phyloP scores from a whole-genome alignment of 1,284 basidiomycete genomes.

The Grifola frondosa region DNA sequence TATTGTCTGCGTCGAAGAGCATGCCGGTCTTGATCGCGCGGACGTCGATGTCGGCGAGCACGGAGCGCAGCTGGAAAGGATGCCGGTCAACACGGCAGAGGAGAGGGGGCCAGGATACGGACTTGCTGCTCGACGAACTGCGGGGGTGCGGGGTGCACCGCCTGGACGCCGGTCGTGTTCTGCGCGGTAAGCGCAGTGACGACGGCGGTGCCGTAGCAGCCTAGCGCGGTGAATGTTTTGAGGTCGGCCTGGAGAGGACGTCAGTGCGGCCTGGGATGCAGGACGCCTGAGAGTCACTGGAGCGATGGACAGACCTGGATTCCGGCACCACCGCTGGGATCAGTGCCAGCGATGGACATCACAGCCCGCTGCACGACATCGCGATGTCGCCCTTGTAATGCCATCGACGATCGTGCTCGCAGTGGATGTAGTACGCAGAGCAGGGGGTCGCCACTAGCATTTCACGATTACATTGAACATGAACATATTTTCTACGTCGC shows the following conservation, averaged over 20 bases:
- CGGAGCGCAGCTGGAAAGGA: constrained; percentile 76
- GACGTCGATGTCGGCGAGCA: constrained; percentile 77
- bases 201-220: constrained; percentile 85
- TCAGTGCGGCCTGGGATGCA: too few species aligned
- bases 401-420: background rate
- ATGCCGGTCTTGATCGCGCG: constrained; percentile 90
- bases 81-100: too few species aligned
- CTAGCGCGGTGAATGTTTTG: constrained; percentile 79
- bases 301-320: constrained; percentile 76
- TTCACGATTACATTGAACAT: too few species aligned
- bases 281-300: too few species aligned
- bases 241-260: constrained; percentile 70
- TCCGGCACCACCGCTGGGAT: constrained; percentile 87
- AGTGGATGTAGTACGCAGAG: background rate
- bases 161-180: constrained; percentile 86
- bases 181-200: constrained; percentile 91
- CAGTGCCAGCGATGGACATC: constrained; percentile 83
- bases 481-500: too few species aligned
- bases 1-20: constrained; percentile 60
- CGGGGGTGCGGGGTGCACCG: constrained; percentile 62
- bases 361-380: constrained; percentile 38
- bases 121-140: constrained; percentile 75
- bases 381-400: too few species aligned
- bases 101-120: too few species aligned
- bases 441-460: too few species aligned